Conservation (phyloP, 2,329 filamentous ascomycete genomes). For the Microdochium trichocladiopsis region DNA sequence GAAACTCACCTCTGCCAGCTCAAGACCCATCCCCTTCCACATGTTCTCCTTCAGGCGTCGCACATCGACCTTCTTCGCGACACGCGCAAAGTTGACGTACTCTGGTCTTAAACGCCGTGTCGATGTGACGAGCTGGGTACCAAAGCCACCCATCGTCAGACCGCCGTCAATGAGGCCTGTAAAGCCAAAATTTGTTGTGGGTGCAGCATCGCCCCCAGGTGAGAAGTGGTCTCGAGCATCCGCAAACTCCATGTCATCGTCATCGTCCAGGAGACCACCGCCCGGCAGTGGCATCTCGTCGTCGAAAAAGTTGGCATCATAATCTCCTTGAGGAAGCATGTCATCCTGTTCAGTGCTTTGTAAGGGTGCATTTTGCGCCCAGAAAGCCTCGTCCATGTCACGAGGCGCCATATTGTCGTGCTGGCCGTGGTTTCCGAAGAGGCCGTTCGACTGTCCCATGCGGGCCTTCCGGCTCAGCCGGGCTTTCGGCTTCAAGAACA, state of each 20-base stretch:
- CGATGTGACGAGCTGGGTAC: constrained; percentile 61
- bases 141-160: constrained; percentile 45
- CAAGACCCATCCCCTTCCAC: constrained; percentile 59
- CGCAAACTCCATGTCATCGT: constrained; percentile 68
- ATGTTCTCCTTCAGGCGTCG: constrained; percentile 62
- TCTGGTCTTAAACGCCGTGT: constrained; percentile 57
- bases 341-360: constrained; percentile 37
- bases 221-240: constrained; percentile 77
- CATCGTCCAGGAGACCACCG: constrained; percentile 51
- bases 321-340: constrained; percentile 63
- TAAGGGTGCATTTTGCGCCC: constrained; percentile 64
- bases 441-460: constrained; percentile 33
- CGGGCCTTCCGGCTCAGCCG: constrained; percentile 64
- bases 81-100: constrained; percentile 63
- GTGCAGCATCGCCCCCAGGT: constrained; percentile 45
- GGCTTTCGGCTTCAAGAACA: constrained; percentile 94
- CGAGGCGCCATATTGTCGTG: constrained; percentile 54
- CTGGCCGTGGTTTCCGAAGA: constrained; percentile 30
- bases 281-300: constrained; percentile 65
- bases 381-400: constrained; percentile 93
- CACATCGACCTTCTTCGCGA: constrained; percentile 67
- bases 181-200: constrained; percentile 37
- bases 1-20: constrained; percentile 30
- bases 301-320: constrained; percentile 97
- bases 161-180: constrained; percentile 44